phyloP scores from a whole-genome alignment of 1,284 basidiomycete genomes.

The Rhodotorula mucilaginosa region DNA sequence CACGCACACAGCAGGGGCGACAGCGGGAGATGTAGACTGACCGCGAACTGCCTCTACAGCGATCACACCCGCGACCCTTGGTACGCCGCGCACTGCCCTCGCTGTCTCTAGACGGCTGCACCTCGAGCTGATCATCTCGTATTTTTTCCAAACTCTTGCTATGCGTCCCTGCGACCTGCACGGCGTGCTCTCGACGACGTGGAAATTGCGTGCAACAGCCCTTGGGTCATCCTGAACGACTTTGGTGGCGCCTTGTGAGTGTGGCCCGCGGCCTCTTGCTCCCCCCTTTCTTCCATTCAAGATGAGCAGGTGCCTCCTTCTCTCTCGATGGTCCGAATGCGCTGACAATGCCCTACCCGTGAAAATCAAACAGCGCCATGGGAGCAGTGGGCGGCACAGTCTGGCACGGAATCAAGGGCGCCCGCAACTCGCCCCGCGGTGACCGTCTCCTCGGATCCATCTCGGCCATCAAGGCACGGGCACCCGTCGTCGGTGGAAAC shows the following conservation, averaged over 20 bases:
- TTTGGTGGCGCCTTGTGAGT: conserved; percentile 78
- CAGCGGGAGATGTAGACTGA: neutral
- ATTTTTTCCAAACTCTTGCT: neutral
- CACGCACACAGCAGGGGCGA: neutral
- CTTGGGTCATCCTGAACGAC: conserved; percentile 98
- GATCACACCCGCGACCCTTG: conserved; percentile 43
- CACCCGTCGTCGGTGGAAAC: conserved; percentile 80
- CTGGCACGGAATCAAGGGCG: conserved; percentile 99
- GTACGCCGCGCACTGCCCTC: conserved; percentile 8
- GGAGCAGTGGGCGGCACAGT: conserved; percentile 93
- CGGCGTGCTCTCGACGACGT: no score
- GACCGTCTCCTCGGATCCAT: conserved; percentile 90
- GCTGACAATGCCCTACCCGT: neutral
- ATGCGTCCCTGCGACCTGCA: neutral
- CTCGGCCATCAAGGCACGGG: conserved; percentile 95
- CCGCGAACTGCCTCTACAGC: neutral
- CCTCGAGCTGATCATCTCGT: conserved; percentile 16
- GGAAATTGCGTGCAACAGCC: conserved; percentile 56
- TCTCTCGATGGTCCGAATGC: no score
- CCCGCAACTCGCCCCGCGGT: conserved; percentile 91
- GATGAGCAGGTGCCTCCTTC: neutral
- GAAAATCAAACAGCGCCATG: conserved; percentile 65
- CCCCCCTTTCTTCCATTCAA: neutral
- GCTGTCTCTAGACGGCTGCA: no score
- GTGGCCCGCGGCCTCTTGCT: neutral